Conservation (phyloP, 2,329 filamentous ascomycete genomes). For the Coleophoma eucalyptorum region DNA sequence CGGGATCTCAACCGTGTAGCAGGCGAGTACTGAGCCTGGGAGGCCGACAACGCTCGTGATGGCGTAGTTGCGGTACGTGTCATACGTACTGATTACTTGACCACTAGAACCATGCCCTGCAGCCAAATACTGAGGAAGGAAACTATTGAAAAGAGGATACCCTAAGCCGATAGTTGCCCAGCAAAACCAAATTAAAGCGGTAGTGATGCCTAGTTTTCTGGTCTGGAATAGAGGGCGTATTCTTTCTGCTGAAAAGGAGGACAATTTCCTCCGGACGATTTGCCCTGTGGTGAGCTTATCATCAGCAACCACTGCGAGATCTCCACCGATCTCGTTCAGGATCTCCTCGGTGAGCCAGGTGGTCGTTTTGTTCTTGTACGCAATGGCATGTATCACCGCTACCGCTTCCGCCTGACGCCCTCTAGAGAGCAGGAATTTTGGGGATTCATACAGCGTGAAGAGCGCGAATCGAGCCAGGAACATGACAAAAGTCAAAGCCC, state of each 20-base stretch:
- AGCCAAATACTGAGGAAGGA: conserved; percentile 81
- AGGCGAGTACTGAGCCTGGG: conserved; percentile 72
- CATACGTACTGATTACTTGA: conserved; percentile 32
- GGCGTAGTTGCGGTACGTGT: conserved; percentile 75
- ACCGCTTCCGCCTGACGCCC: conserved; percentile 77
- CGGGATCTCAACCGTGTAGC: conserved; percentile 64
- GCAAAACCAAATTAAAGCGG: conserved; percentile 66
- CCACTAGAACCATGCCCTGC: conserved; percentile 39
- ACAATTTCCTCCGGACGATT: conserved; percentile 41
- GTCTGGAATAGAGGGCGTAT: conserved; percentile 62
- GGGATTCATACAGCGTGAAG: conserved; percentile 81
- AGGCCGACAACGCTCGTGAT: conserved; percentile 76
- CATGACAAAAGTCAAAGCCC: conserved; percentile 70
- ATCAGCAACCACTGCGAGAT: conserved; percentile 14
- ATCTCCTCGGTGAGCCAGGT: conserved; percentile 76
- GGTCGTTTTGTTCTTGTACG: conserved; percentile 63
- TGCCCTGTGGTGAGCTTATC: conserved; percentile 10
- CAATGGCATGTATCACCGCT: conserved; percentile 74
- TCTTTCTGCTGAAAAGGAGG: conserved; percentile 63
- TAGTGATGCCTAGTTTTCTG: conserved; percentile 47
- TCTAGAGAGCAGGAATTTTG: conserved; percentile 76
- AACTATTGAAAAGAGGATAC: conserved; percentile 85
- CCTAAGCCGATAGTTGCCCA: conserved; percentile 84
- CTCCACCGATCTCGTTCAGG: conserved; percentile 49
- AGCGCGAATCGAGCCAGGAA: conserved; percentile 75